These are phyloP conservation scores for Psilocybe sp. DNA, from an alignment of 768 basidiomycete species.

Conservation along the genomic window DNA sequence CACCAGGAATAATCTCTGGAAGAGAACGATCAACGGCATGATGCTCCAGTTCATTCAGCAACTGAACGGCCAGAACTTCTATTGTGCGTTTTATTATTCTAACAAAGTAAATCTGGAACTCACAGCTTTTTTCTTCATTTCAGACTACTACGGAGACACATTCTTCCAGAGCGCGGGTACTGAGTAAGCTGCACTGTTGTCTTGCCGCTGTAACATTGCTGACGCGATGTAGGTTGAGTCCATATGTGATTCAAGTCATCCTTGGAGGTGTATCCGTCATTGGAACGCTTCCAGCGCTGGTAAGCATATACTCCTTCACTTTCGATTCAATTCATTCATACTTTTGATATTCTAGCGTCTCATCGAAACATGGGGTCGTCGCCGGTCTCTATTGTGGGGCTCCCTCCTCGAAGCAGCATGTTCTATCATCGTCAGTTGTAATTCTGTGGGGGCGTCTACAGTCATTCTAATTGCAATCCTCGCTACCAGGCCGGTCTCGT, in stretches of 20 bases:
- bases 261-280: constrained; percentile 73
- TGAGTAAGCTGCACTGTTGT: constrained; percentile 30
- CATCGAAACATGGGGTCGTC: constrained; percentile 75
- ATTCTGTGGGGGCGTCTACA: neutral
- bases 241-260: constrained; percentile 75
- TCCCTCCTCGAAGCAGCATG: constrained; percentile 59
- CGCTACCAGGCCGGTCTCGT: constrained; percentile 59
- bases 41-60: constrained; percentile 83
- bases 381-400: constrained; percentile 68
- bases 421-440: constrained; percentile 50
- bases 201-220: neutral
- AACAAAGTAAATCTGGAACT: neutral
- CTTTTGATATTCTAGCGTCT: constrained; percentile 33
- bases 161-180: constrained; percentile 79
- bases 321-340: neutral
- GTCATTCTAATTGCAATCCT: neutral
- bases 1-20: constrained; percentile 62
- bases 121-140: neutral
- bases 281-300: constrained; percentile 69
- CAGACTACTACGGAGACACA: constrained; percentile 77
- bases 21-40: constrained; percentile 77
- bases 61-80: constrained; percentile 79
- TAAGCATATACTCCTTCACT: constrained; percentile 19
- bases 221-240: constrained; percentile 40
- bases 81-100: constrained; percentile 44